Base-by-base conservation (phyloP, 371 early-diverging fungal genomes). In the Dinochytrium kinnereticum region DNA sequence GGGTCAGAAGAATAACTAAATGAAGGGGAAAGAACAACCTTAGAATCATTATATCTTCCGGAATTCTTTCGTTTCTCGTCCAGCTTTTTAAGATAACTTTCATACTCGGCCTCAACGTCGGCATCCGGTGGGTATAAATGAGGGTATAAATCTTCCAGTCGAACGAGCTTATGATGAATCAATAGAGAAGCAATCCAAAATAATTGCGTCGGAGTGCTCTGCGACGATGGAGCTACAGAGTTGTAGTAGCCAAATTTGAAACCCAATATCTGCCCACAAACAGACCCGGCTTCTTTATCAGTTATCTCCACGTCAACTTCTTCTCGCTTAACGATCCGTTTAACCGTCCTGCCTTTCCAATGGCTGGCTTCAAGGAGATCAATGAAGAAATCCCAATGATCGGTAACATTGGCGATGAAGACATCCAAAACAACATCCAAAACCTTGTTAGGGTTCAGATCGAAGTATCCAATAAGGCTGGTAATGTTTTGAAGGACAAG, bases 371-470 rank as follows among this genome's bases (percentile, higher is more conserved):
- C 85, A 24, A 97, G 77, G 13, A 97, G 83, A 2, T 85, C 84
- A 13, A 96, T 78, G 80, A 92, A 97, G 77, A 95, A 95, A 3
- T 84, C 85, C 78, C 92, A 90, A 51, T 95, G 89, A 40, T 88
- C 83, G 13, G 81, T 81, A 31, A 96, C 84, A 68, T 93, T 90
- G 1, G 88, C 87, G 61, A 84, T 81, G 64, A 94, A 95, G 24
- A 92, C 85, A 72, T 96, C 95, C 49, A 96, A 80, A 1, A 94
- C 84, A 21, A 96, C 84, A 75, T 95, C 96, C 51, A 96, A 70
- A 0, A 93, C 95, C 40, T 95, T 90, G 82, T 92, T 95, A 0
- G 96, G 96, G 77, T 96, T 97, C 38, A 97, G 81, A 70, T 90
- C 89, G 74, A 96, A 96, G 49, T 90, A 89, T 28, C 96, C 91